Conservation (phyloP, 1,139 yeast genomes). For the Debaryomyces sp. region DNA sequence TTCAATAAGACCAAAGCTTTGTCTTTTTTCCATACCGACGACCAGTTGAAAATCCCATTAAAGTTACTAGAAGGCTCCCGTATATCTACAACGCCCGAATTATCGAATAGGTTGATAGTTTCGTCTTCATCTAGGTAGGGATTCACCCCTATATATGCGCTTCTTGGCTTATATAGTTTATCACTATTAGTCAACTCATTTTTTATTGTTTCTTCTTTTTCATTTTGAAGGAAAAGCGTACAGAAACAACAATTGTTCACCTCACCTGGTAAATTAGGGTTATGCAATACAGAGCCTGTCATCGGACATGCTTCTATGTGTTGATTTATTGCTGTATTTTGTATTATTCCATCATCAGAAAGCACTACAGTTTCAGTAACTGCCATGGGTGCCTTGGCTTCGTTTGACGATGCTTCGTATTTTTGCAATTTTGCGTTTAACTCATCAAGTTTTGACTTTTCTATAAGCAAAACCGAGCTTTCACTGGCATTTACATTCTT, state of each 20-base stretch:
- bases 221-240: conserved; percentile 1
- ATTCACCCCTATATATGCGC: conserved; percentile 9
- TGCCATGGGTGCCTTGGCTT: conserved; percentile 5
- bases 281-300: conserved; percentile 6
- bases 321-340: conserved; percentile 1
- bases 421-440: conserved; percentile 15
- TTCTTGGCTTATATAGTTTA: neutral
- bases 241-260: conserved; percentile 6
- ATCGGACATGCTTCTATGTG: conserved; percentile 5
- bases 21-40: conserved; percentile 26
- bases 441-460: conserved; percentile 15
- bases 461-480: conserved; percentile 10
- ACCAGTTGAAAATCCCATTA: conserved; percentile 34
- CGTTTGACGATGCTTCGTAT: conserved; percentile 9
- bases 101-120: conserved; percentile 27
- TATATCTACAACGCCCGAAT: conserved; percentile 22
- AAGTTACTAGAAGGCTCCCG: conserved; percentile 22
- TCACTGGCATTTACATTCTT: conserved; percentile 13
- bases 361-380: neutral
- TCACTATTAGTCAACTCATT: neutral
- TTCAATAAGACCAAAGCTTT: neutral
- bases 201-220: neutral
- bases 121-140: conserved; percentile 13
- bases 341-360: neutral
- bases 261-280: conserved; percentile 10